phyloP scores from a whole-genome alignment of 139 green algal species.

The Axilococcus clingmanii region DNA sequence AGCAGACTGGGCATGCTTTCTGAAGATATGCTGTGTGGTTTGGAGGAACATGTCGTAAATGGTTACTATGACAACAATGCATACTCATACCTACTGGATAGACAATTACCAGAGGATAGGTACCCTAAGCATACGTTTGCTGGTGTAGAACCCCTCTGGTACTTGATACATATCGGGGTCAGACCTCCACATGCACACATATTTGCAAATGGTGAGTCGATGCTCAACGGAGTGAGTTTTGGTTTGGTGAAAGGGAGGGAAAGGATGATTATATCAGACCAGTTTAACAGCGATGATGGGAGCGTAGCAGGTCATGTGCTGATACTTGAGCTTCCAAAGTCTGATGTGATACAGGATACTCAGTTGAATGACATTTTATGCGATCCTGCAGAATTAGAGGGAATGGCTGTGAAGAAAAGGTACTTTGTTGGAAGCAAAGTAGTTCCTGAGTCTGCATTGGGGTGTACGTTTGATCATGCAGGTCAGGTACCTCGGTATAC shows the following conservation, averaged over 20 bases:
- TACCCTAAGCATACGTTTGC: no score
- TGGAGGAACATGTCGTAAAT: no score
- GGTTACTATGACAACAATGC: no score
- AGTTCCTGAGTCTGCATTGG: neutral
- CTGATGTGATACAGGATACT: neutral
- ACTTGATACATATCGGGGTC: no score
- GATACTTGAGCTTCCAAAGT: constrained; percentile 9
- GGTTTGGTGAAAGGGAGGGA: constrained; percentile 9
- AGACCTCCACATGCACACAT: no score
- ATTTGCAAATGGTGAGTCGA: no score
- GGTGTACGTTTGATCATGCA: neutral
- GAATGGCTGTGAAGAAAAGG: neutral
- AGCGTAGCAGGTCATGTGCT: constrained; percentile 11
- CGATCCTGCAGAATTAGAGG: neutral
- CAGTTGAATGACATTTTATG: neutral
- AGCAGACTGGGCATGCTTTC: no score
- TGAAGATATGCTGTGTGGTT: no score
- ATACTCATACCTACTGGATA: no score
- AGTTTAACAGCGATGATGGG: no score
- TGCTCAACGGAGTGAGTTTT: constrained; percentile 22
- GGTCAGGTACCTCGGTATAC: neutral
- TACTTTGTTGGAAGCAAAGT: neutral
- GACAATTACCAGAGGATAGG: no score
- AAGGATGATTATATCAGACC: constrained; percentile 12
- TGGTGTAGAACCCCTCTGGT: no score